Conservation (phyloP, 768 basidiomycete genomes). For the Suillus cothurnatus region DNA sequence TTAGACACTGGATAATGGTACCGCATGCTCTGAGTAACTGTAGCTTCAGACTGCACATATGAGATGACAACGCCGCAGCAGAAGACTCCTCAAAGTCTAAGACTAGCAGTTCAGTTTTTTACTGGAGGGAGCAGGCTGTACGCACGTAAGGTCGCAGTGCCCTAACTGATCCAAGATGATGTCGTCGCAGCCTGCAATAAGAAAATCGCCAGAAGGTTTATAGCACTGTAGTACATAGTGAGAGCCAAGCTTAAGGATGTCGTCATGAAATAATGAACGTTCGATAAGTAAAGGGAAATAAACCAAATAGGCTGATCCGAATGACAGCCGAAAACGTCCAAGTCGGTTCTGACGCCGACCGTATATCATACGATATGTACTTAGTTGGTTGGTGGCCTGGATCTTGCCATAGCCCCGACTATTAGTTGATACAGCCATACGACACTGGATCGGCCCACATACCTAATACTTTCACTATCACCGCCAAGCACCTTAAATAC, state of each 20-base stretch:
- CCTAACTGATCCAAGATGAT: neutral
- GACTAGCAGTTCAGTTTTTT: neutral
- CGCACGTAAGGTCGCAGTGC: neutral
- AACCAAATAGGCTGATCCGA: neutral
- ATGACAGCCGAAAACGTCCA: conserved; percentile 1
- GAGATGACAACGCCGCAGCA: neutral
- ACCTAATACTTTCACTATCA: conserved; percentile 8
- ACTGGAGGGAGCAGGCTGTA: neutral
- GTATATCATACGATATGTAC: conserved; percentile 4
- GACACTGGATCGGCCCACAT: conserved; percentile 4
- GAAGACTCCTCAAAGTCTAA: neutral
- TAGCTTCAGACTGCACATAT: neutral
- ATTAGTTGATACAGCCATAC: neutral
- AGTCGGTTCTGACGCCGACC: neutral
- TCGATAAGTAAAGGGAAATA: neutral
- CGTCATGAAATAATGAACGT: neutral
- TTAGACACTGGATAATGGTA: neutral
- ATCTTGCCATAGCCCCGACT: neutral
- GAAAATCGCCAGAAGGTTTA: neutral
- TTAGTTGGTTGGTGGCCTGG: neutral
- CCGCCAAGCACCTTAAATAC: conserved; percentile 5
- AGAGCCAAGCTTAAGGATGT: neutral
- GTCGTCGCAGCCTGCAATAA: neutral
- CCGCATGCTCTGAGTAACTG: neutral
- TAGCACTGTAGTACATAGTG: neutral